Evolutionary conservation across 2,329 filamentous ascomycete species (phyloP).

Genomic region (Exophiala sp.): DNA sequence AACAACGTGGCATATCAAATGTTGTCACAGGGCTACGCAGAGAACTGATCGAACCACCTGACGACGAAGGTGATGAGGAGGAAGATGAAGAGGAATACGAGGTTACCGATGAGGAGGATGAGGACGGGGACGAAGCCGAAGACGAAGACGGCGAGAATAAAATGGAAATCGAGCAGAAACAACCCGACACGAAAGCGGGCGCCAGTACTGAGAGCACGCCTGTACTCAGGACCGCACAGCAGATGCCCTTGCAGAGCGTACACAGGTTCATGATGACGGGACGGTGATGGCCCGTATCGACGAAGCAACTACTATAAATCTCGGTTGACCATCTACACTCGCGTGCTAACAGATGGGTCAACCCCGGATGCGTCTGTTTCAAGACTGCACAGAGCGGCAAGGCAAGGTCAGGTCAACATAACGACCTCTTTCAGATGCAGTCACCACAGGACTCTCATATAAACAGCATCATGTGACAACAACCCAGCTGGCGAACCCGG

Average conservation of each 20-base stretch:
- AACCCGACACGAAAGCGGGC: constrained; percentile 30
- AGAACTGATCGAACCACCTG: constrained; percentile 51
- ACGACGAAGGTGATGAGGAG: constrained; percentile 39
- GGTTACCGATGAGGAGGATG: constrained; percentile 51
- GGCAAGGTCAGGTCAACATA: no score
- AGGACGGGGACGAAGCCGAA: constrained; percentile 50
- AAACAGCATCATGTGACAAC: no score
- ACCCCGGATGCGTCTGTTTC: no score
- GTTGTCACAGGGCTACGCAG: constrained; percentile 65
- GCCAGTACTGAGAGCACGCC: constrained; percentile 36
- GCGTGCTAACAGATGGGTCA: no score
- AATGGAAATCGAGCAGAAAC: constrained; percentile 36
- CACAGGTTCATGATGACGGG: constrained; percentile 50
- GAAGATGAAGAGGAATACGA: constrained; percentile 42
- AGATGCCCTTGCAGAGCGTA: constrained; percentile 43
- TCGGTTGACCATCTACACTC: no score
- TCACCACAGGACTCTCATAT: no score
- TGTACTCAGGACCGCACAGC: constrained; percentile 29
- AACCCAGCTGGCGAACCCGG: no score
- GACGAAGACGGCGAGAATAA: constrained; percentile 32
- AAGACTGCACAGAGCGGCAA: no score
- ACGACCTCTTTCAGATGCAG: no score
- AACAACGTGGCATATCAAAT: constrained; percentile 58
- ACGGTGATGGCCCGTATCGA: constrained; percentile 1
- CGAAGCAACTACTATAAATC: no score